A percentile compares a stretch with the other conserved stretches of the same genome.
phyloP scores from a whole-genome alignment of 768 basidiomycete species.

The Suillus decipiens region DNA sequence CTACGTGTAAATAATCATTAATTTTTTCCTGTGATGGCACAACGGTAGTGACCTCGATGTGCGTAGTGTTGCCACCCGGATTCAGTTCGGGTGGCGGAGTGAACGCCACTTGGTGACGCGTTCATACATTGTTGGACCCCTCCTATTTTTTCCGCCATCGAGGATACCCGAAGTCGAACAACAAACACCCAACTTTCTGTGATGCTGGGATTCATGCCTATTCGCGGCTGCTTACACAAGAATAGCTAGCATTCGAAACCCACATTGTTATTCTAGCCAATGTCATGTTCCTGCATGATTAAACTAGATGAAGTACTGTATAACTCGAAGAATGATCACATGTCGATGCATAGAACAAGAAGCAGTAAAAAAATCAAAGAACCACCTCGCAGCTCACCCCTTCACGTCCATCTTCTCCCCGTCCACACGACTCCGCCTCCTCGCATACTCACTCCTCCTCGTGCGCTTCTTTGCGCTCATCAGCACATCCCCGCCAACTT shows the following conservation, averaged over 20 bases:
- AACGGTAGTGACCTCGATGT: background rate
- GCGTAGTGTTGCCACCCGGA: background rate
- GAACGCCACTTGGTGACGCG: background rate
- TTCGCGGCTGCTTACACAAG: background rate
- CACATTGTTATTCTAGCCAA: background rate
- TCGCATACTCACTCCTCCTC: constrained; percentile 75
- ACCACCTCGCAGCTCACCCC: constrained; percentile 6
- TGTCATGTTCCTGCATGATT: background rate
- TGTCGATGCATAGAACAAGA: constrained; percentile 17
- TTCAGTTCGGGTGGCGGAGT: background rate
- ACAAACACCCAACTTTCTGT: background rate
- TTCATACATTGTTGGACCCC: background rate
- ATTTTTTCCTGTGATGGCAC: background rate
- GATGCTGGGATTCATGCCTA: background rate
- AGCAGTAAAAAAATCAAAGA: constrained; percentile 1
- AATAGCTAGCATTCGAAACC: background rate
- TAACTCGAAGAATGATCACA: constrained; percentile 10
- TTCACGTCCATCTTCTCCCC: constrained; percentile 17
- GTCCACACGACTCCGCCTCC: constrained; percentile 50
- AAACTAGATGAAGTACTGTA: background rate
- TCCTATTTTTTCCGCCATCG: background rate
- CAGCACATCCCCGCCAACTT: constrained; percentile 40
- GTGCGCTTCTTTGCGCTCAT: constrained; percentile 72
- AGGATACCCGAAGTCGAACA: background rate
- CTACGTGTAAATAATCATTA: constrained; percentile 21